Conservation (phyloP, 1,284 basidiomycete genomes). For the Anthracocystis setariae region DNA sequence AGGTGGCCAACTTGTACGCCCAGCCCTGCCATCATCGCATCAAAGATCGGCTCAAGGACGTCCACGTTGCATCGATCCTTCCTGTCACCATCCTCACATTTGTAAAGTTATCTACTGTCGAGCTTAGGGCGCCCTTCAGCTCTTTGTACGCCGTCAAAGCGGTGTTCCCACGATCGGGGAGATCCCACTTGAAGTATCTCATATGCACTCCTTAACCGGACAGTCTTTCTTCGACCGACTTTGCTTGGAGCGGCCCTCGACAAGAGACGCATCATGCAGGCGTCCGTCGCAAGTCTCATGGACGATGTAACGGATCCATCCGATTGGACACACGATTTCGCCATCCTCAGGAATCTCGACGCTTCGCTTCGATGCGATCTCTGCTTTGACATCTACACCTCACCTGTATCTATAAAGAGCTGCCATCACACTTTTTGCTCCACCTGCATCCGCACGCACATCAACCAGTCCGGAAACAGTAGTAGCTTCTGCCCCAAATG, state of each 20-base stretch:
- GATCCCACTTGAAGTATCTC: not conserved
- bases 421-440: constrained; percentile 65
- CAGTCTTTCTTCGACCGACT: too few relatives aligned
- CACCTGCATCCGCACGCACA: constrained; percentile 62
- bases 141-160: too few relatives aligned
- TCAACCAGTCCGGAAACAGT: constrained; percentile 60
- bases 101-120: too few relatives aligned
- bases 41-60: too few relatives aligned
- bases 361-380: constrained; percentile 58
- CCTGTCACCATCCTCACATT: too few relatives aligned
- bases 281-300: constrained; percentile 28
- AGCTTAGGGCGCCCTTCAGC: too few relatives aligned
- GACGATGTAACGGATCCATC: constrained; percentile 59
- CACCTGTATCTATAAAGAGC: constrained; percentile 61
- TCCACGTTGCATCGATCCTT: too few relatives aligned
- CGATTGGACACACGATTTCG: constrained; percentile 59
- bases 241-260: too few relatives aligned
- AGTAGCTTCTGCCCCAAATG: constrained; percentile 65
- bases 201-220: not conserved
- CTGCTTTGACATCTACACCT: constrained; percentile 63
- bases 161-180: too few relatives aligned
- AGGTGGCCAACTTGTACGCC: too few relatives aligned
- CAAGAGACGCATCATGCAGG: constrained; percentile 18
- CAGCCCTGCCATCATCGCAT: too few relatives aligned
- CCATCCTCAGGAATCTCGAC: constrained; percentile 54